Base-by-base conservation (phyloP, 345 rosid genomes). In the Erucastrum elatum region DNA sequence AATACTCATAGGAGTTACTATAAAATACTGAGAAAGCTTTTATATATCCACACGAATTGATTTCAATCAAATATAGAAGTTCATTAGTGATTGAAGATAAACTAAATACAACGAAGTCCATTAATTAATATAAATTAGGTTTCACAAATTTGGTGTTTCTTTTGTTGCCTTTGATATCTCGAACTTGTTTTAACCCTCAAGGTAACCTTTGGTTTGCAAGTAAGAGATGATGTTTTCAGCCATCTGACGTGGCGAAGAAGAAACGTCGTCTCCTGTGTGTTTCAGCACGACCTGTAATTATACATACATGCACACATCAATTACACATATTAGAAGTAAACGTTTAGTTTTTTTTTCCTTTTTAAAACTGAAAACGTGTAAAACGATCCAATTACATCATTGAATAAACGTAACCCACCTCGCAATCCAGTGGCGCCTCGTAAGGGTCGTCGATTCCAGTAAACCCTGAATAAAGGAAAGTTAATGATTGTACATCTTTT, bases 371-470 rank as follows among this genome's bases (percentile, higher is more conserved):
- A 21, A 21, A 21, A 66, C 49, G 63, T 66, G n/a, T 39, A 13
- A 61, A n/a, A 66, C 15, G 51, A 56, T 51, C n/a, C 25, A 68
- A 6, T 34, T 68, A 75, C 10, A 16, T 26, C 65, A 68, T 31
- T 13, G 2, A 63, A 12, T 8, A 27, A 16, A 53, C 15, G 6
- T 31, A 46, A 64, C 77, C 69, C 3, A 90, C 93, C 91, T 87
- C 91, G 84, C 89, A 87, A 68, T 86, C 82, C 61, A 84, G 3
- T 44, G 97, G 92, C 11, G 90, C 78, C 83, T 92, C 95, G 67
- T 92, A 90, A 16, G 93, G 97, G 73, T 92, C 95, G 71, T 90
- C 95, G 68, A 92, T 85, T 64, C 95, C 93, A 0, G 95, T 92
- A 83, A 92, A 92, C 33, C 91, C 95, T 90, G 84, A 58, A 73